Percentiles rank a stretch among this genome's conserved stretches.
Evolutionary conservation across 2,329 filamentous ascomycete genomes (phyloP).

Genomic region (Fusarium liriodendri): DNA sequence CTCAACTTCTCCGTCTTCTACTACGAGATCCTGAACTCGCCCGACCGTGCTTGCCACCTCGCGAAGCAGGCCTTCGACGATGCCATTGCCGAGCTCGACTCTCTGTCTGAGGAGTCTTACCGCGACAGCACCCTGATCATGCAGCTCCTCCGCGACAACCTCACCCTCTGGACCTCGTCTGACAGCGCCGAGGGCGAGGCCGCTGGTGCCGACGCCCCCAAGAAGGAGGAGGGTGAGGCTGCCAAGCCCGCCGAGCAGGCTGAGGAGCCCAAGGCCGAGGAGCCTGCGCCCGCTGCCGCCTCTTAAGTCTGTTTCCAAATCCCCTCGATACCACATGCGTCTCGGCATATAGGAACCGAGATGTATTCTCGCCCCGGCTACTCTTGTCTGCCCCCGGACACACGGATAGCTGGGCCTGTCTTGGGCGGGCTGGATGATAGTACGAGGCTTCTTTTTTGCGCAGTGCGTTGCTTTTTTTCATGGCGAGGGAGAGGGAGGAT

Average conservation of each 20-base stretch:
- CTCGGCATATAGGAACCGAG: constrained; percentile 52
- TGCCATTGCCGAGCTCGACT: constrained; percentile 97
- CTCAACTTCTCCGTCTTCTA: constrained; percentile 99
- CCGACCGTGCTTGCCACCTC: constrained; percentile 97
- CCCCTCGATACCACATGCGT: constrained; percentile 52
- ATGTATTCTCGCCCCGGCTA: constrained; percentile 47
- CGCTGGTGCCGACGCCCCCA: constrained; percentile 64
- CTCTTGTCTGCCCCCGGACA: constrained; percentile 45
- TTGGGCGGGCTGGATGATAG: constrained; percentile 51
- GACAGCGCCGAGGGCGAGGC: constrained; percentile 79
- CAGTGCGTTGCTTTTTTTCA: constrained; percentile 51
- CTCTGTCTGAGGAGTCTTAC: constrained; percentile 98
- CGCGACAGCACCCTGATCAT: constrained; percentile 99
- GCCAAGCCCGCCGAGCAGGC: constrained; percentile 58
- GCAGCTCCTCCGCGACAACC: constrained; percentile 97
- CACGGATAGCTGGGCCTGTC: constrained; percentile 47
- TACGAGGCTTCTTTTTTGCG: constrained; percentile 48
- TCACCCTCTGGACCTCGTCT: constrained; percentile 99
- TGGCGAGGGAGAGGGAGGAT: constrained; percentile 50
- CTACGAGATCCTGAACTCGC: constrained; percentile 99
- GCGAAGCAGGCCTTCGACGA: constrained; percentile 99
- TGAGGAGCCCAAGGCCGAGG: constrained; percentile 77
- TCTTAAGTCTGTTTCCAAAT: constrained; percentile 60
- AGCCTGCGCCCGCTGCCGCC: constrained; percentile 59
- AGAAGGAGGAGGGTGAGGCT: constrained; percentile 63